Base-by-base conservation (phyloP, 768 basidiomycete genomes). In the Phylloporus sp. region DNA sequence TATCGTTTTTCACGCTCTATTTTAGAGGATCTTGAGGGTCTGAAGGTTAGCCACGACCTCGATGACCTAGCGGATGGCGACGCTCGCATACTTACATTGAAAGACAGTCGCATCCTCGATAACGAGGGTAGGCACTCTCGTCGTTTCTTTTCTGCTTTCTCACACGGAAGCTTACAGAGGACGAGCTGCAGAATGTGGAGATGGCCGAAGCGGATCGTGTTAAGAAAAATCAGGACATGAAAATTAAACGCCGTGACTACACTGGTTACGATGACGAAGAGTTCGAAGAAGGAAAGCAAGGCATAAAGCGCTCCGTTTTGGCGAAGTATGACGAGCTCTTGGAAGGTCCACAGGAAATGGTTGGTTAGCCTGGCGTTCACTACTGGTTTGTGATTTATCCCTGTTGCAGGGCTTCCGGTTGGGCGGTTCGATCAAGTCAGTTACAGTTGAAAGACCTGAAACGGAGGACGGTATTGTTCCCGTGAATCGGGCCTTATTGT, bases 261-360 rank as follows among this genome's bases (percentile, higher is more conserved):
- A 94, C 91, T 0, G 95, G 95, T 15, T 95, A 91, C 66, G 95
- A 99, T 60, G 95, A 98, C 60, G 94, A 95, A 5, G 97, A 98
- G 63, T 97, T 98, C 58, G 75, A 69, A 3, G 80, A 81, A 22
- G 88, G 84, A 22, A 79, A 75, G 41, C 83, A 80, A 46, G 91
- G 89, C n/a, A 77, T 85, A 77, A 94, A 91, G 65, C 80, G 84
- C 24, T 80, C 89, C 26, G 76, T 98, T 28, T 71, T 99, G 47
- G 80, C 89, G 18, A 98, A 98, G 69, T 98, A 98, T 61, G 95
- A 98, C 59, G 91, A 97, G 59, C 87, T 87, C 47, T 74, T 97
- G 55, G 84, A 90, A 50, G 88, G 89, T 10, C 66, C 80, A 2
- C 79, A 79, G 34, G 85, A 89, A 67, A 79, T 78, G 26, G 91